Evolutionary conservation across 805 yeast species (phyloP), one percentile per base, ranked within the genome.

Genomic region (Ogataea nitratoaversa): DNA sequence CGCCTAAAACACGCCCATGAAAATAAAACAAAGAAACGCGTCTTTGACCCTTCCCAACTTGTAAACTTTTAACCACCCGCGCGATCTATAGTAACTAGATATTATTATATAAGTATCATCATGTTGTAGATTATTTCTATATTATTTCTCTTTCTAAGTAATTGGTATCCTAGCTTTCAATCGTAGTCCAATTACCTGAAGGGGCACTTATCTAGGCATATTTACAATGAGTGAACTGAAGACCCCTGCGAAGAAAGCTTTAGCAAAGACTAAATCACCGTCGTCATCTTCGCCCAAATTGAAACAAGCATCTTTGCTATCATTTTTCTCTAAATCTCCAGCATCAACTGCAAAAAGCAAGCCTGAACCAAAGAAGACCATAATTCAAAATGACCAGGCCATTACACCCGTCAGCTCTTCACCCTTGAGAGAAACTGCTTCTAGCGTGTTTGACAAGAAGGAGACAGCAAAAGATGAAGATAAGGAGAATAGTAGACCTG

Each of bases 401-500:
- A 44, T 52, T 9, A 57, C 63, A 16, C 64, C 64, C 8, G 50
- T 43, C 11, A 56, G 51, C 32, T 53, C 62, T 5, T 49, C 34
- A 11, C 43, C 45, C 23, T 6, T 35, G 32, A 41, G 19, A 27
- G 18, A 20, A 19, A 29, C 19, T 24, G 8, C 29, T n/a, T 18
- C 22, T 30, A 22, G 19, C 11, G 14, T 29, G 5, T 18, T 28
- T 40, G 22, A 27, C 32, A n/a, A 31, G 32, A 23, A 32, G 38
- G 32, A 8, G 18, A 20, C 16, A 20, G 28, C 14, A 27, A 33
- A 40, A 13, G 38, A 37, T 6, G 49, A 43, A 13, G 47, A 47
- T 11, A 50, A 49, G 3, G 46, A 44, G 30, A 45, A 38, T 20
- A 38, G 46, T 27, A 41, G 32, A 19, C 30, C 30, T 11, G 8